phyloP scores from a whole-genome alignment of 257 asterid genomes.

The Primulina eburnea region DNA sequence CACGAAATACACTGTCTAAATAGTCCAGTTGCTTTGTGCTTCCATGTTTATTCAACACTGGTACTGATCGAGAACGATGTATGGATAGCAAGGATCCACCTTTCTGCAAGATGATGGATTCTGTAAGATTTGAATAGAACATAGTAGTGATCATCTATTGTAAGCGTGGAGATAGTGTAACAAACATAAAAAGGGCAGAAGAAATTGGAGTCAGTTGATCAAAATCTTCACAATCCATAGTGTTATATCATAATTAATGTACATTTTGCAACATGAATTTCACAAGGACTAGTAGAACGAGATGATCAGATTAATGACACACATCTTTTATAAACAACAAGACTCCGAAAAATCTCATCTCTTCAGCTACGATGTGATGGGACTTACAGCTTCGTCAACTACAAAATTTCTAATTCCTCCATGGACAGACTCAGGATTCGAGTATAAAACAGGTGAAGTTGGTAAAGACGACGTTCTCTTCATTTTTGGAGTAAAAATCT shows the following conservation, averaged over 20 bases:
- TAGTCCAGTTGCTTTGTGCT: slow-evolving; percentile 54
- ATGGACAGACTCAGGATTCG: slow-evolving; percentile 77
- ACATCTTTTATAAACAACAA: too few species aligned
- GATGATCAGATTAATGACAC: neutral
- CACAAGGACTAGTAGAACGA: neutral
- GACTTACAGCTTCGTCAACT: slow-evolving; percentile 51
- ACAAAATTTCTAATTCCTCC: slow-evolving; percentile 41
- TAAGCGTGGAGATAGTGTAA: neutral
- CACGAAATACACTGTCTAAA: slow-evolving; percentile 62
- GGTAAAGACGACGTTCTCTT: slow-evolving; percentile 80
- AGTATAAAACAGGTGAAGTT: slow-evolving; percentile 60
- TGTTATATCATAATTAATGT: neutral
- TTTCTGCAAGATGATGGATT: slow-evolving; percentile 47
- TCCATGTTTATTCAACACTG: slow-evolving; percentile 56
- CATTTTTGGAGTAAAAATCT: slow-evolving; percentile 52
- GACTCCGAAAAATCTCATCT: neutral
- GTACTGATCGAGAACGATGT: slow-evolving; percentile 88
- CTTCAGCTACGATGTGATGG: neutral
- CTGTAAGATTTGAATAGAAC: slow-evolving; percentile 28
- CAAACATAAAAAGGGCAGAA: neutral
- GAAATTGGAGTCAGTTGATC: neutral
- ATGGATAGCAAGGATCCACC: slow-evolving; percentile 44
- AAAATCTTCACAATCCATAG: neutral
- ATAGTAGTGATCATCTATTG: slow-evolving; percentile 6
- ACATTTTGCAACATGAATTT: neutral